A percentile compares a stretch with the other conserved stretches of the same genome.
Evolutionary conservation across 495 filamentous ascomycete species (phyloP).

Genomic region (Neurospora pannonica): DNA sequence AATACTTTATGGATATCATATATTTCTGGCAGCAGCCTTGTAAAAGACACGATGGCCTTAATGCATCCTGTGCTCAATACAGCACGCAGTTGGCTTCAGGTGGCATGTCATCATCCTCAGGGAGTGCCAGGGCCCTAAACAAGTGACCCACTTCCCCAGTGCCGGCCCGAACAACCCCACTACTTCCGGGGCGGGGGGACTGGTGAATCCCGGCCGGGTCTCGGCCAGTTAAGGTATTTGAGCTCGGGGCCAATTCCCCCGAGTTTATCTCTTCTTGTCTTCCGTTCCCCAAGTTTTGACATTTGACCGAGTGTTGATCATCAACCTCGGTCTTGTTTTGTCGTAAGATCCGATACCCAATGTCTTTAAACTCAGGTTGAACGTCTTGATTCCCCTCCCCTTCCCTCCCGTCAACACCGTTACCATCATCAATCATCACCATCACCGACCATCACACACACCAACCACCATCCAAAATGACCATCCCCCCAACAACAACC

Average conservation of each 20-base stretch:
- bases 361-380: background rate
- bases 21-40: too few relatives aligned
- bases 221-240: background rate
- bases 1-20: too few relatives aligned
- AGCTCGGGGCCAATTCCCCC: background rate
- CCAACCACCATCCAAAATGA: background rate
- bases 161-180: background rate
- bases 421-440: conserved; percentile 1
- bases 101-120: background rate
- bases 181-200: background rate
- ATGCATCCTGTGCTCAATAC: background rate
- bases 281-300: background rate
- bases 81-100: background rate
- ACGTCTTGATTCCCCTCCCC: background rate
- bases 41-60: too few relatives aligned
- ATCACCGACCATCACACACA: background rate
- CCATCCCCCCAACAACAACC: background rate
- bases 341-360: background rate
- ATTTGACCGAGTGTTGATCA: background rate
- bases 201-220: background rate
- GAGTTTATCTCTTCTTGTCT: background rate
- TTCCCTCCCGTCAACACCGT: conserved; percentile 29
- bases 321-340: background rate
- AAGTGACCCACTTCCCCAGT: background rate
- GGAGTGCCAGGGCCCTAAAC: background rate